Conservation (phyloP, 2,329 filamentous ascomycete genomes). For the Penicillium capsulatum region DNA sequence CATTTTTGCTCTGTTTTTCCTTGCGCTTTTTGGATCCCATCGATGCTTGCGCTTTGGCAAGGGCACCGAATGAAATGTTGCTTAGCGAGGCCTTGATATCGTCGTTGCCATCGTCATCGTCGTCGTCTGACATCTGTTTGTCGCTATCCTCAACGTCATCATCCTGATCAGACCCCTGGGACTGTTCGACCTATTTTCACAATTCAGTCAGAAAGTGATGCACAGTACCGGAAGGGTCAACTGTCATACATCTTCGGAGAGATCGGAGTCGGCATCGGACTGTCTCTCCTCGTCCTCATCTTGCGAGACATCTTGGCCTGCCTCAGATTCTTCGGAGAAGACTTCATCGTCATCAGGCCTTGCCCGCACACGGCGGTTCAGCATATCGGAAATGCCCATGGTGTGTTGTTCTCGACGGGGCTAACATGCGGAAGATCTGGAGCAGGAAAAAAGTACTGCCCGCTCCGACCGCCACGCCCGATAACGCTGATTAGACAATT, state of each 20-base stretch:
- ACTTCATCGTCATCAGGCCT: conserved; percentile 43
- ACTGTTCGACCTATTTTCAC: conserved; percentile 1
- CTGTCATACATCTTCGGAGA: conserved; percentile 15
- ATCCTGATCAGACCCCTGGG: conserved; percentile 5
- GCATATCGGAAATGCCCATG: conserved; percentile 37
- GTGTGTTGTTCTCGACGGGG: conserved; percentile 5
- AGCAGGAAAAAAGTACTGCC: conserved; percentile 27
- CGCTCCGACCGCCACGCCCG: conserved; percentile 19
- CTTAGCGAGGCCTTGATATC: conserved; percentile 44
- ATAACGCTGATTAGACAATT: conserved; percentile 23
- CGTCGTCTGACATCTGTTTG: conserved; percentile 33
- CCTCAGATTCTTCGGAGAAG: conserved; percentile 27
- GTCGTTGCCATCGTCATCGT: conserved; percentile 32
- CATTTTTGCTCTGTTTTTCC: conserved; percentile 13
- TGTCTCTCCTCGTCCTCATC: conserved; percentile 8
- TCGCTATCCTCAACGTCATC: conserved; percentile 31
- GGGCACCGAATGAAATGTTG: conserved; percentile 79
- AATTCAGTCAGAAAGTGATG: neutral
- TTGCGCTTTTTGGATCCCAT: conserved; percentile 46
- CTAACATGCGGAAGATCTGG: conserved; percentile 2
- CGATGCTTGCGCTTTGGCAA: conserved; percentile 77
- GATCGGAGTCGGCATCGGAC: conserved; percentile 19
- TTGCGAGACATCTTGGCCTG: conserved; percentile 19
- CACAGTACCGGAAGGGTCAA: neutral
- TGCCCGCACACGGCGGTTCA: conserved; percentile 43